phyloP scores from a whole-genome alignment of 345 rosid genomes.

The Eucalyptus pumila region DNA sequence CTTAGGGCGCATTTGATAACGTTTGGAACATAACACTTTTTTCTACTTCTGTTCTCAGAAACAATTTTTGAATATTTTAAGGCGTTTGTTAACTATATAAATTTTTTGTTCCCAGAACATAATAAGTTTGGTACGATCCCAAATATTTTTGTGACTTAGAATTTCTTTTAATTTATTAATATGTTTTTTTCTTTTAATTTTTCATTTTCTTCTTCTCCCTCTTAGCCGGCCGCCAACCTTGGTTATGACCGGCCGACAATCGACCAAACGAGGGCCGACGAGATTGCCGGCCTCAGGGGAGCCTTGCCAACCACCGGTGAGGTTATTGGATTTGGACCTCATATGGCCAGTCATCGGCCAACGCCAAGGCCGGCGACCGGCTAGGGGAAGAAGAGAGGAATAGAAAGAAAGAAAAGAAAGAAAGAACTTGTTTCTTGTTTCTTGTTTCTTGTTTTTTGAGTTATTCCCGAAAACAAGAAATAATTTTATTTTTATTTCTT shows the following conservation, averaged over 20 bases:
- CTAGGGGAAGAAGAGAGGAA: too few species aligned
- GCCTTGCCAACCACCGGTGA: fast-evolving
- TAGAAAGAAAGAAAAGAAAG: too few species aligned
- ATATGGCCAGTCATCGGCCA: fast-evolving
- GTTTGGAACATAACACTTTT: too few species aligned
- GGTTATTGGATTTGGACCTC: fast-evolving
- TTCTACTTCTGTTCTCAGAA: fast-evolving
- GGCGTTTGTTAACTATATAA: fast-evolving
- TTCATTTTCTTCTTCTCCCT: too few species aligned
- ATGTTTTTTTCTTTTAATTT: too few species aligned
- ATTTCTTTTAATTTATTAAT: too few species aligned
- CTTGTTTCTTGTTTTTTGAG: too few species aligned
- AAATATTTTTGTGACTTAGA: too few species aligned
- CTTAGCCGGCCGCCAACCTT: fast-evolving
- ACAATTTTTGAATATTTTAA: too few species aligned
- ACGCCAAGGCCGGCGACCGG: fast-evolving
- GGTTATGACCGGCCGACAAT: fast-evolving
- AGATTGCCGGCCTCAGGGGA: fast-evolving
- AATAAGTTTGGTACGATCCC: fast-evolving
- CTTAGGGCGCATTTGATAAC: fast-evolving
- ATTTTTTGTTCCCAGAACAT: fast-evolving
- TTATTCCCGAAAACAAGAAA: too few species aligned
- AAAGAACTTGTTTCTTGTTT: too few species aligned
- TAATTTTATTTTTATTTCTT: too few species aligned
- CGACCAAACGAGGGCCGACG: fast-evolving